Percentiles rank a stretch among this genome's conserved stretches.
phyloP scores from a whole-genome alignment of 1,139 yeast species.

The Debaryomycetaceae sp. region DNA sequence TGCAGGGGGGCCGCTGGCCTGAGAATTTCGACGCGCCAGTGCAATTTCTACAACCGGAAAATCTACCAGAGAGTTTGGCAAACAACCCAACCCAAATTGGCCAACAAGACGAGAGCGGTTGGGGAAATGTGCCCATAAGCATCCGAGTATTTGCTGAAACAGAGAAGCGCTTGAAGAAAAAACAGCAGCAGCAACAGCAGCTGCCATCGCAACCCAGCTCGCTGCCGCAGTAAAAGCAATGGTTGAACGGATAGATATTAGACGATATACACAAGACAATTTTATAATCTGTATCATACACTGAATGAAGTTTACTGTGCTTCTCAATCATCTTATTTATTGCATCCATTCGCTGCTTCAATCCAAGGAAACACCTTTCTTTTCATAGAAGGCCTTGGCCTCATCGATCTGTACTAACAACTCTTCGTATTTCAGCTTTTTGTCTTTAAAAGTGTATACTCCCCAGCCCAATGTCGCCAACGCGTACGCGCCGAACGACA shows the following conservation, averaged over 20 bases:
- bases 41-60: constrained; percentile 24
- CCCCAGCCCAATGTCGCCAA: constrained; percentile 70
- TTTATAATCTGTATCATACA: background rate
- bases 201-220: too few species aligned
- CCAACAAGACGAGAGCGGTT: constrained; percentile 27
- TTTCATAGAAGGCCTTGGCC: constrained; percentile 57
- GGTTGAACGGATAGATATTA: too few species aligned
- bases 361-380: constrained; percentile 55
- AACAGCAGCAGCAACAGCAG: constrained; percentile 12
- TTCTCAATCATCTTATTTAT: too few species aligned
- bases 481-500: constrained; percentile 70
- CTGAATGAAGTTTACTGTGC: constrained; percentile 1
- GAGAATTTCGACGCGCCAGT: constrained; percentile 70
- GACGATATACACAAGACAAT: constrained; percentile 3
- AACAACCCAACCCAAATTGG: constrained; percentile 21
- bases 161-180: constrained; percentile 60
- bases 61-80: constrained; percentile 27
- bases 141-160: constrained; percentile 80
- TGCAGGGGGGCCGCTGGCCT: constrained; percentile 70
- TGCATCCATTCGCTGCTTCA: constrained; percentile 13
- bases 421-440: constrained; percentile 64
- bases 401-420: constrained; percentile 60
- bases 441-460: constrained; percentile 67
- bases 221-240: too few species aligned
- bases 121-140: constrained; percentile 72